Evolutionary conservation across 495 filamentous ascomycete genomes (phyloP).

Genomic region (Elasticomyces elasticus): DNA sequence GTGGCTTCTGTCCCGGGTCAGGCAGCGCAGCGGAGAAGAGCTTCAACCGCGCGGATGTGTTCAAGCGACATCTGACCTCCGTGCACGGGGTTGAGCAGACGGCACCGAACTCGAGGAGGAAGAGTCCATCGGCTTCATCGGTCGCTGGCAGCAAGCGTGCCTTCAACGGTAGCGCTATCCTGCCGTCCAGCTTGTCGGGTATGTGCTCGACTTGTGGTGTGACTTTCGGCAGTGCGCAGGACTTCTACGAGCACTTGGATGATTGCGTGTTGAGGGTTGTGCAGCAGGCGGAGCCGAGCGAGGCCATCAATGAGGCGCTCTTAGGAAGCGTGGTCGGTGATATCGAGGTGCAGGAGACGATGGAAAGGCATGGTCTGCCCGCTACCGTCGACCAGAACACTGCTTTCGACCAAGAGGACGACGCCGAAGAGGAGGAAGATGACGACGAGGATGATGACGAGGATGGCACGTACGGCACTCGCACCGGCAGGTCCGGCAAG

Average conservation of each 20-base stretch:
- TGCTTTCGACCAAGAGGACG: constrained; percentile 47
- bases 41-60: constrained; percentile 97
- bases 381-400: constrained; percentile 41
- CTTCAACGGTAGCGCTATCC: too few species aligned
- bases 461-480: constrained; percentile 34
- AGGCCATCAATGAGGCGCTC: constrained; percentile 84
- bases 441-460: constrained; percentile 49
- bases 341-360: constrained; percentile 68
- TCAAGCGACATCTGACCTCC: constrained; percentile 91
- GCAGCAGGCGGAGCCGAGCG: constrained; percentile 91
- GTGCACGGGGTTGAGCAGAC: constrained; percentile 94
- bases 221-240: constrained; percentile 88
- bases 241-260: constrained; percentile 98
- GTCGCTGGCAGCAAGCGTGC: constrained; percentile 28
- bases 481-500: constrained; percentile 40
- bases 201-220: constrained; percentile 92
- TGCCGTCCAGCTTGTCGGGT: too few species aligned
- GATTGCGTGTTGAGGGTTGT: constrained; percentile 97
- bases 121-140: constrained; percentile 49
- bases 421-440: constrained; percentile 56
- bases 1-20: constrained; percentile 89
- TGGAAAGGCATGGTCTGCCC: constrained; percentile 67
- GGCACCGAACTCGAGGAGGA: constrained; percentile 89
- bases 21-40: constrained; percentile 92
- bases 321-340: constrained; percentile 77